Percentiles rank a stretch among this genome's conserved stretches.
Conservation (phyloP, 2,329 filamentous ascomycete species). For the Elsinoe perseae region DNA sequence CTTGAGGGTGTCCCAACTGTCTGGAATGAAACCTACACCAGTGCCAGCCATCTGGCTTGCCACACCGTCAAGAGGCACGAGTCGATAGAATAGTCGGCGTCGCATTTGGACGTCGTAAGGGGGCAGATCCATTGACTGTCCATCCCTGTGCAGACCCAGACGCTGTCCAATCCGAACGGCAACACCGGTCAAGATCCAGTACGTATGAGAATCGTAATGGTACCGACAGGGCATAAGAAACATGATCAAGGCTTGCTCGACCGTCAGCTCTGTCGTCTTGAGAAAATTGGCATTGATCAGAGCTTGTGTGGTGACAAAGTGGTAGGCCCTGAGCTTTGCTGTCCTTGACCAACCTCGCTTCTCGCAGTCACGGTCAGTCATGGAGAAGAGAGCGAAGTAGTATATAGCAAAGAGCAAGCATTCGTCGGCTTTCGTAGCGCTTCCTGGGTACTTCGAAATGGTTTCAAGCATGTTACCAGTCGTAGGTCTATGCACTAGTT, state of each 20-base stretch:
- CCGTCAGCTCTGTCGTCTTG: slow-evolving; percentile 55
- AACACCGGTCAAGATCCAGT: slow-evolving; percentile 58
- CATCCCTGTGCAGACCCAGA: slow-evolving; percentile 55
- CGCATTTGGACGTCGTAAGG: slow-evolving; percentile 54
- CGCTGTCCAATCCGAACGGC: slow-evolving; percentile 53
- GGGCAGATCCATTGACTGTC: slow-evolving; percentile 43
- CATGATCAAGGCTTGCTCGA: slow-evolving; percentile 60
- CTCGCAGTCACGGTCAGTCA: slow-evolving; percentile 41
- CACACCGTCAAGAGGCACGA: slow-evolving; percentile 50
- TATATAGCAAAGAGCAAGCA: slow-evolving; percentile 55
- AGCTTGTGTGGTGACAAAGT: slow-evolving; percentile 49
- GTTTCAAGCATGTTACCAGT: slow-evolving; percentile 47
- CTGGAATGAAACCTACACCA: slow-evolving; percentile 7
- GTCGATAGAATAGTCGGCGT: slow-evolving; percentile 55
- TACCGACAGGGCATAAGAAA: slow-evolving; percentile 45
- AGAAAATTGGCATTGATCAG: slow-evolving; percentile 61
- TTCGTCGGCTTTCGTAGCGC: slow-evolving; percentile 53
- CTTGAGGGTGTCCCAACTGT: slow-evolving; percentile 27
- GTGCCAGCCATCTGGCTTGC: slow-evolving; percentile 27
- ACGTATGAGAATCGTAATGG: slow-evolving; percentile 43
- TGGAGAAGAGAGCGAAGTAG: slow-evolving; percentile 48
- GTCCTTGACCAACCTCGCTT: slow-evolving; percentile 45
- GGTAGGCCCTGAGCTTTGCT: slow-evolving; percentile 42
- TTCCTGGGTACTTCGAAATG: slow-evolving; percentile 35
- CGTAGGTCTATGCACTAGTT: slow-evolving; percentile 59